These are phyloP conservation scores for Spathaspora arborariae DNA, from an alignment of 805 yeast genomes.

Conservation along the genomic window DNA sequence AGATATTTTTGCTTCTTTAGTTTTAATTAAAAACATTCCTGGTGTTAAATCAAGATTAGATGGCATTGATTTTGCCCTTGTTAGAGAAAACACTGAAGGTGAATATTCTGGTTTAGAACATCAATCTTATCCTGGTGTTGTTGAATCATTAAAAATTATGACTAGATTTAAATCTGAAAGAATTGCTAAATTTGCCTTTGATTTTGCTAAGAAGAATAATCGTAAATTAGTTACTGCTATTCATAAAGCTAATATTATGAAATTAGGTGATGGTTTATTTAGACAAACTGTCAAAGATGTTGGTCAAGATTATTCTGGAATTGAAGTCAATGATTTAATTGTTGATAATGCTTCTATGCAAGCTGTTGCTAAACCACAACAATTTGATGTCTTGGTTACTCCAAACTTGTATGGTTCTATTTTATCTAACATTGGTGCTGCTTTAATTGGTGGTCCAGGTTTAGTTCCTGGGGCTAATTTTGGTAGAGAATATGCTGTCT, in stretches of 20 bases:
- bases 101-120: constrained; percentile 98
- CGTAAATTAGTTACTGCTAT: constrained; percentile 93
- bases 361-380: constrained; percentile 97
- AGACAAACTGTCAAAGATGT: constrained; percentile 88
- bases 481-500: constrained; percentile 96
- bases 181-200: constrained; percentile 95
- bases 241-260: constrained; percentile 99
- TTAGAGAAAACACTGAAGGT: constrained; percentile 99
- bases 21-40: constrained; percentile 88
- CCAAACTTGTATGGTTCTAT: constrained; percentile 98
- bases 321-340: constrained; percentile 85
- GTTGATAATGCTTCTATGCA: constrained; percentile 99
- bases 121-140: constrained; percentile 96
- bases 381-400: constrained; percentile 95
- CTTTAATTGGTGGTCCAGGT: constrained; percentile 96
- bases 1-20: constrained; percentile 92
- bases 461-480: constrained; percentile 97
- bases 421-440: constrained; percentile 97
- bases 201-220: constrained; percentile 87
- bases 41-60: constrained; percentile 89
- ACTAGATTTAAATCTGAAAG: constrained; percentile 94
- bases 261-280: constrained; percentile 96
- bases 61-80: constrained; percentile 87
- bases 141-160: constrained; percentile 92
- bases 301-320: constrained; percentile 78